Conservation (phyloP, 1,284 basidiomycete genomes). For the Ceratobasidium sp. region DNA sequence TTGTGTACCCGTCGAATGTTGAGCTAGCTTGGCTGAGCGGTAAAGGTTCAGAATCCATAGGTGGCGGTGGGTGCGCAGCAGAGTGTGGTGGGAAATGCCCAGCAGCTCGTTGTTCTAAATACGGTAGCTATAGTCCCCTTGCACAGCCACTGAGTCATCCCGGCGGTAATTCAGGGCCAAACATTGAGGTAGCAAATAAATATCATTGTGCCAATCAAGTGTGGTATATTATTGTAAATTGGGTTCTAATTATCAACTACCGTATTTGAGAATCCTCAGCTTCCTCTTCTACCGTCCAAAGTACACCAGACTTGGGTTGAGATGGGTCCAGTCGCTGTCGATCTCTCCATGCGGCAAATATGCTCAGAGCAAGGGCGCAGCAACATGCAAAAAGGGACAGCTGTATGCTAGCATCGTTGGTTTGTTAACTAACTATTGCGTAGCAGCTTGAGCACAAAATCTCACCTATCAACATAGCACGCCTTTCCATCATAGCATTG, state of each 20-base stretch:
- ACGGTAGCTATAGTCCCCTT: neutral
- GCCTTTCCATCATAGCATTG: conserved; percentile 43
- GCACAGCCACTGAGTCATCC: conserved; percentile 18
- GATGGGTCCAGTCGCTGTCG: conserved; percentile 1
- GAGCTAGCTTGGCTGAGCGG: conserved; percentile 25
- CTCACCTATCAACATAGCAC: conserved; percentile 46
- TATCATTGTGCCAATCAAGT: too few species aligned
- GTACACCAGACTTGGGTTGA: conserved; percentile 11
- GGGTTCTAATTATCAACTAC: neutral
- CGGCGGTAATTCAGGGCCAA: conserved; percentile 4
- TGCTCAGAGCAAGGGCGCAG: conserved; percentile 41
- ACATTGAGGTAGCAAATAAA: too few species aligned
- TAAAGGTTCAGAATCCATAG: conserved; percentile 9
- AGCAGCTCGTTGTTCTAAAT: conserved; percentile 1
- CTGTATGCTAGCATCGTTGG: conserved; percentile 29
- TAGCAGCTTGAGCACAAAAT: too few species aligned
- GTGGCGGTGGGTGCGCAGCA: conserved; percentile 25
- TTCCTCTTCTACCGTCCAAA: conserved; percentile 39
- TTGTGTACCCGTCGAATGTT: conserved; percentile 22
- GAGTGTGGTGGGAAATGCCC: conserved; percentile 4
- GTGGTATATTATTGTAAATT: neutral
- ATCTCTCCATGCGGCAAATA: conserved; percentile 44
- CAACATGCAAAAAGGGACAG: conserved; percentile 38
- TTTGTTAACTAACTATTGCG: neutral
- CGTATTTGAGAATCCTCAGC: neutral